Evolutionary conservation across 192 early-diverging fungal species (phyloP), one percentile per base, ranked within the genome.

Genomic region (Backusella parvicylindrica): DNA sequence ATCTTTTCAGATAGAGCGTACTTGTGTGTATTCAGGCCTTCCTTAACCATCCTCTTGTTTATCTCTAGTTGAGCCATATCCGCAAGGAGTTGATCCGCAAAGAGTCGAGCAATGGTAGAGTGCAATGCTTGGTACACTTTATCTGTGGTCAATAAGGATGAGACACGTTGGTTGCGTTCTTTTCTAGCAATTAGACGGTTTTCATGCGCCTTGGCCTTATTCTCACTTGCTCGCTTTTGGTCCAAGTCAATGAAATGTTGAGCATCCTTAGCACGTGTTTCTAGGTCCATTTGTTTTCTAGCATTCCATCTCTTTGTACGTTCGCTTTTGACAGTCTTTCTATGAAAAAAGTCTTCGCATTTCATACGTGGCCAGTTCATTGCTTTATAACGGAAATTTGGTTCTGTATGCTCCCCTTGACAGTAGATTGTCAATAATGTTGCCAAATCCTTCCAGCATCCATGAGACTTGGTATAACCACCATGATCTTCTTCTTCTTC

Each of bases 391-490:
- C 26, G 6, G 3, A 0, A 9, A 0, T 37, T 3, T 40, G 26
- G 33, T 4, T n/a, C n/a, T 1, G 63, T 31, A 7, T 36, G 26
- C 32, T 79, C 78, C 13, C 72, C 73, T 11, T 75, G 72, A 8
- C 70, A 53, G 36, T 84, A 78, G 21, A 82, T 78, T 3, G 75
- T 68, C 1, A 84, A 50, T 47, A 79, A 64, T 36, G 77, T 77
- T 21, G 74, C 47, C 28, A 84, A n/a, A 31, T 84, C 83, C 33
- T 84, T 84, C 83, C 83, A 84, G 38, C 79, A 84, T 15, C 83
- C 83, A n/a, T 84, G 83, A 2, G 76, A 72, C 30, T 66, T 69
- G 30, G 28, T n/a, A 49, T 21, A 37, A 7, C 7, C 7, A 6
- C 36, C 31, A n/a, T 41, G n/a, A 64, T 28, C n/a, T 18, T 56